Base-by-base conservation (phyloP, 352 stramenopile species). In the Pythium apleroticum region DNA sequence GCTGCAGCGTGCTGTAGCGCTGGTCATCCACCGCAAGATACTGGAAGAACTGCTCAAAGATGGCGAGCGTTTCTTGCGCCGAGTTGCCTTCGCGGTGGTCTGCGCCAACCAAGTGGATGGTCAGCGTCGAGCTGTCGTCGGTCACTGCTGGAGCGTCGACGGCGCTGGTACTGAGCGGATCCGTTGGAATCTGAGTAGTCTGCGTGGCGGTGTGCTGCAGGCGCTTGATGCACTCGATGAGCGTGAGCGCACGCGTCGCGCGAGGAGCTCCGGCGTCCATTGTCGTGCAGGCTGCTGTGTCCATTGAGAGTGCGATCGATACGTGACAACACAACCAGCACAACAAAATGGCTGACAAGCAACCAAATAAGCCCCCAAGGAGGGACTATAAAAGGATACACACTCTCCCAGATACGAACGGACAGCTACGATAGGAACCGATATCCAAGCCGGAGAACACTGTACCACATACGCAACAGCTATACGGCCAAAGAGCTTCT, bases 1-100 rank as follows among this genome's bases (percentile, higher is more conserved):
- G 62, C 15, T 69, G 72, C 4, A 93, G 72, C 28, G 66, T 71
- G 17, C 60, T 57, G 27, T 86, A 50, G 22, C 65, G 63, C 37
- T 50, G 73, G 41, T 76, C 63, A n/a, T 63, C 59, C 10, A 43
- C 48, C 5, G 78, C 77, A 30, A 88, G 48, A 20, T 67, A 72
- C 27, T 74, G 49, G 41, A 76, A 74, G 53, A 95, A 84, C 39
- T 50, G 20, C 31, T 70, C 63, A 57, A 95, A 95, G 52, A 87
- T 73, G 8, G 60, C 61, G 24, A 81, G 72, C 19, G 86, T 95
- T 66, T 91, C 81, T 0, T 66, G 25, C 10, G 66, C 73, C 17
- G 71, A 75, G 62, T 84, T 90, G 35, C 86, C 86, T 57, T 95
- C 86, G 53, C 86, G 80, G 60, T 93, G 75, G 66, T 95, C 86